Conservation (phyloP, 2,329 filamentous ascomycete genomes). For the Macroventuria anomochaeta region DNA sequence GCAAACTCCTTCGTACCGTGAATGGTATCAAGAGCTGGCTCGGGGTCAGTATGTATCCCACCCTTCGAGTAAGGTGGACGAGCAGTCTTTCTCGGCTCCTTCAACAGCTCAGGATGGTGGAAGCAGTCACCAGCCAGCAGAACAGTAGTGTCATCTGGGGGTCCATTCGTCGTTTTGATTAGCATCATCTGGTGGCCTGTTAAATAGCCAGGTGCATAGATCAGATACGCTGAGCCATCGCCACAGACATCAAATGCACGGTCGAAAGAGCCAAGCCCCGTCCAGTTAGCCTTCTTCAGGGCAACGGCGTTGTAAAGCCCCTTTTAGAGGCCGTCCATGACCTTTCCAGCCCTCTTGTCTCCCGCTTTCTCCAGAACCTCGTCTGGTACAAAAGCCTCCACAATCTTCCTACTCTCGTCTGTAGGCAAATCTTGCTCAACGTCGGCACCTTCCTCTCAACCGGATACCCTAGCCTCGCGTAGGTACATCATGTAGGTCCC, state of each 20-base stretch:
- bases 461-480: conserved; percentile 42
- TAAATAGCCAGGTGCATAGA: conserved; percentile 61
- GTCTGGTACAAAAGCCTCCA: conserved; percentile 37
- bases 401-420: conserved; percentile 53
- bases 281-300: conserved; percentile 40
- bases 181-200: conserved; percentile 58
- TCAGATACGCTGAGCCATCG: conserved; percentile 57
- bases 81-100: conserved; percentile 37
- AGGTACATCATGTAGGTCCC: conserved; percentile 44
- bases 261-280: conserved; percentile 52
- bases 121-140: conserved; percentile 43
- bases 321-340: conserved; percentile 28
- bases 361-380: conserved; percentile 33
- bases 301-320: conserved; percentile 40
- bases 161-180: conserved; percentile 25
- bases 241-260: conserved; percentile 56
- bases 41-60: conserved; percentile 40
- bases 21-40: conserved; percentile 37
- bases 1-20: conserved; percentile 31
- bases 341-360: conserved; percentile 36
- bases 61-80: conserved; percentile 37
- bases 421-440: conserved; percentile 54
- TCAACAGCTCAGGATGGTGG: conserved; percentile 38
- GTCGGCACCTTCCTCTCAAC: conserved; percentile 28
- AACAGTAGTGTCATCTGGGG: conserved; percentile 31